Base-by-base conservation (phyloP, 352 stramenopile species). In the Lagenidium giganteum region DNA sequence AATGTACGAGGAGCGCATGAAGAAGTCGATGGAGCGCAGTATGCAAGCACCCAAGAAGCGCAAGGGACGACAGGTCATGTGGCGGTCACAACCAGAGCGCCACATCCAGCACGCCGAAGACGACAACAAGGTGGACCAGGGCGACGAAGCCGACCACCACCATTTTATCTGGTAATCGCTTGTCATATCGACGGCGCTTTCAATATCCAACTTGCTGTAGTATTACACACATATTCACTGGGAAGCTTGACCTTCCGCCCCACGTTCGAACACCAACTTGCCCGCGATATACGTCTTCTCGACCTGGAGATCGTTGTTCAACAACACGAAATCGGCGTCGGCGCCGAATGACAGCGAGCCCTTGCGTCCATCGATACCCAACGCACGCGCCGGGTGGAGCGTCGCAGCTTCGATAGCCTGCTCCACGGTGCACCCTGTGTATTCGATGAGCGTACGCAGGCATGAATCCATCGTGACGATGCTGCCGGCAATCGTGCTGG, bases 1-100 rank as follows among this genome's bases (percentile, higher is more conserved):
- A 46, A 87, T 95, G 75, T 95, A 97, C 64, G 83, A 96, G 47
- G 87, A 97, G 54, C 70, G 89, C 45, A 95, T 97, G 71, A 90
- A 95, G 51, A 96, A 96, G 51, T 94, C 86, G 12, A 96, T 98
- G 72, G 83, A 95, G 66, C 64, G 91, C 17, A 94, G 81, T 37
- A 91, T 97, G 75, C 86, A 96, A 53, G 85, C 91, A 6, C 87
- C 87, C 11, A 96, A 96, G 61, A 97, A 97, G 47, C 83, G 87
- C 28, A 93, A 90, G 33, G 89, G 87, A 0, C 74, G 89, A 11
- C 88, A 95, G 51, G 80, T 97, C 29, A 97, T 98, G 92, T 96
- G 81, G 77, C 72, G 89, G 31, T 96, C 81, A 20, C 75, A 88
- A 38, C 85, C 87, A 3, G 64, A 73, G 49, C 76, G 83, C 6